phyloP scores from a whole-genome alignment of 108 stramenopile species.

The Chaetoceros muelleri region DNA sequence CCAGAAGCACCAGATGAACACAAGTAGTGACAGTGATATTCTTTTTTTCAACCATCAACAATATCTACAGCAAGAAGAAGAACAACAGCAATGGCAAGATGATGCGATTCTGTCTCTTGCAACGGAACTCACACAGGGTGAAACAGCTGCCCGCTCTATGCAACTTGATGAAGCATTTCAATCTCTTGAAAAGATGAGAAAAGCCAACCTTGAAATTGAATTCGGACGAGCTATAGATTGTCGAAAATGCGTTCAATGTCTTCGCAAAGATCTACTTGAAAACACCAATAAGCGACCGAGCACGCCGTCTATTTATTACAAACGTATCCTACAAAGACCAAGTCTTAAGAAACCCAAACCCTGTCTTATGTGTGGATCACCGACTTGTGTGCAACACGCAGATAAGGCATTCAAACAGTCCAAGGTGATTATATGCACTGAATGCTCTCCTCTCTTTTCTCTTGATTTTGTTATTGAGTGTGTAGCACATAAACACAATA shows the following conservation, averaged over 20 bases:
- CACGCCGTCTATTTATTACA: neutral
- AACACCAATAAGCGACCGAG: neutral
- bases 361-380: slow-evolving; percentile 30
- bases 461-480: slow-evolving; percentile 57
- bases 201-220: slow-evolving; percentile 49
- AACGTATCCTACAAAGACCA: slow-evolving; percentile 1
- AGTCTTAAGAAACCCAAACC: slow-evolving; percentile 4
- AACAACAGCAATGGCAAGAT: neutral
- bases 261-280: slow-evolving; percentile 7
- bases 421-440: slow-evolving; percentile 25
- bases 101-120: neutral
- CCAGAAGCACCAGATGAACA: too few relatives aligned
- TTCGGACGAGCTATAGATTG: slow-evolving; percentile 16
- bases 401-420: neutral
- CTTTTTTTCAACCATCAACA: too few relatives aligned
- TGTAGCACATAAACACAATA: slow-evolving; percentile 13
- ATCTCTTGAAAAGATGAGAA: slow-evolving; percentile 43
- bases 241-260: slow-evolving; percentile 21
- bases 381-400: slow-evolving; percentile 13
- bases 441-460: slow-evolving; percentile 44
- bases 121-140: neutral
- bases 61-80: too few relatives aligned
- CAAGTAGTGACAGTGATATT: too few relatives aligned
- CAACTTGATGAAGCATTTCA: slow-evolving; percentile 49
- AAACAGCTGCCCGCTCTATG: slow-evolving; percentile 10